A percentile compares a stretch with the other conserved stretches of the same genome.
Conservation (phyloP, 352 stramenopile species). For the Globisporangium echinulatum region DNA sequence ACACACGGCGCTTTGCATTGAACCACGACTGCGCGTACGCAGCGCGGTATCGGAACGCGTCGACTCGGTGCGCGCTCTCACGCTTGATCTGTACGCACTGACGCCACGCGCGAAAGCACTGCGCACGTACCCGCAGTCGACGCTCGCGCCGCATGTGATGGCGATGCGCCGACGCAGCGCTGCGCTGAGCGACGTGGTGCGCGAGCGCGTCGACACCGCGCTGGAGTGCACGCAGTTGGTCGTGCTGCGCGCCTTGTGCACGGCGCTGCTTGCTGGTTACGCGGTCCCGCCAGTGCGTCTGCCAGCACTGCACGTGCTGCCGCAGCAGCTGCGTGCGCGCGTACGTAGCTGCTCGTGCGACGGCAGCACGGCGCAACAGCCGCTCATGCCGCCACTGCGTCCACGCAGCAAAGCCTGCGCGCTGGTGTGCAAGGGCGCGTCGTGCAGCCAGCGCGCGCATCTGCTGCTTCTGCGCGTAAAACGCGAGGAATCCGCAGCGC, state of each 20-base stretch:
- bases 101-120: constrained; percentile 21
- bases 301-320: background rate
- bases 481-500: constrained; percentile 5
- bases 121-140: constrained; percentile 16
- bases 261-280: constrained; percentile 2
- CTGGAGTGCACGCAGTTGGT: constrained; percentile 17
- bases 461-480: constrained; percentile 2
- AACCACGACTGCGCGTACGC: constrained; percentile 20
- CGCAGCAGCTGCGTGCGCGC: background rate
- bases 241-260: constrained; percentile 8
- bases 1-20: constrained; percentile 21
- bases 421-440: background rate
- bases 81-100: background rate
- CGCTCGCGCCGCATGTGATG: constrained; percentile 17
- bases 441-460: background rate
- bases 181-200: constrained; percentile 17
- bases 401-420: background rate
- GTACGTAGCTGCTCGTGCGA: background rate
- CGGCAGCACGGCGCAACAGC: background rate
- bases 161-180: constrained; percentile 13
- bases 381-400: background rate
- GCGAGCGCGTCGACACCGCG: constrained; percentile 16
- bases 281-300: background rate
- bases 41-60: constrained; percentile 1
- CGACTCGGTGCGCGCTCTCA: background rate